Conservation (phyloP, 441 rosid genomes). For the Erodium texanum region DNA sequence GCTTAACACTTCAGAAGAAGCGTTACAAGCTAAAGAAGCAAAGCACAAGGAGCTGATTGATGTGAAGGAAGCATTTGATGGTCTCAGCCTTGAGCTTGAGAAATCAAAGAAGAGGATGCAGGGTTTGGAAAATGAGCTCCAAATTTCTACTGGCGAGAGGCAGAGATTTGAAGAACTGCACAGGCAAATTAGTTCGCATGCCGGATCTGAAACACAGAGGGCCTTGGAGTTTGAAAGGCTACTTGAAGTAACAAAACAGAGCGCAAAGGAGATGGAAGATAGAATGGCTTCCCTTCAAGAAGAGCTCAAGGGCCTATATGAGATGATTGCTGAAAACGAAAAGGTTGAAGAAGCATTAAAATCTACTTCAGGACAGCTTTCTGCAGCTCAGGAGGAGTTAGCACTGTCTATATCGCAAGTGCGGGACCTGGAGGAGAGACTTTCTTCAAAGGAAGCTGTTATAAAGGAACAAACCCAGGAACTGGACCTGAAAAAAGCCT, state of each 20-base stretch:
- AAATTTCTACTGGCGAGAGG: slow-evolving; percentile 46
- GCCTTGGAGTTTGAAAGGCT: slow-evolving; percentile 69
- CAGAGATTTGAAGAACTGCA: slow-evolving; percentile 78
- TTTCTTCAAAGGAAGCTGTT: slow-evolving; percentile 58
- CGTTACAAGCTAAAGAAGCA: slow-evolving; percentile 52
- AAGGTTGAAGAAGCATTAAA: slow-evolving; percentile 65
- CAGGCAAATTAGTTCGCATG: slow-evolving; percentile 61
- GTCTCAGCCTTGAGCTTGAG: slow-evolving; percentile 54
- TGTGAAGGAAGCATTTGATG: slow-evolving; percentile 70
- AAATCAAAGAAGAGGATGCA: slow-evolving; percentile 54
- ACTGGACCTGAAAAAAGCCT: slow-evolving; percentile 50
- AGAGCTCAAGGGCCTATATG: slow-evolving; percentile 59
- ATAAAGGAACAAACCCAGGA: slow-evolving; percentile 48
- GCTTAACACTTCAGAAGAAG: slow-evolving; percentile 51
- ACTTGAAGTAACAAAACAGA: slow-evolving; percentile 50
- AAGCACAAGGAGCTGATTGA: slow-evolving; percentile 66
- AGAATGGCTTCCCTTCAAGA: slow-evolving; percentile 49
- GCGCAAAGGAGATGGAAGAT: slow-evolving; percentile 55
- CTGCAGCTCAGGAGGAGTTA: slow-evolving; percentile 61
- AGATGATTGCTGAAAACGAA: slow-evolving; percentile 54
- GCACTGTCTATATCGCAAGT: slow-evolving; percentile 47
- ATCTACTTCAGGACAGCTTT: slow-evolving; percentile 49
- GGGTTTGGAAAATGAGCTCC: slow-evolving; percentile 61
- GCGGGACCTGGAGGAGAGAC: slow-evolving; percentile 47
- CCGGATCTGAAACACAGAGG: slow-evolving; percentile 64